Conservation (phyloP, 495 filamentous ascomycete genomes). For the Physcia stellaris region DNA sequence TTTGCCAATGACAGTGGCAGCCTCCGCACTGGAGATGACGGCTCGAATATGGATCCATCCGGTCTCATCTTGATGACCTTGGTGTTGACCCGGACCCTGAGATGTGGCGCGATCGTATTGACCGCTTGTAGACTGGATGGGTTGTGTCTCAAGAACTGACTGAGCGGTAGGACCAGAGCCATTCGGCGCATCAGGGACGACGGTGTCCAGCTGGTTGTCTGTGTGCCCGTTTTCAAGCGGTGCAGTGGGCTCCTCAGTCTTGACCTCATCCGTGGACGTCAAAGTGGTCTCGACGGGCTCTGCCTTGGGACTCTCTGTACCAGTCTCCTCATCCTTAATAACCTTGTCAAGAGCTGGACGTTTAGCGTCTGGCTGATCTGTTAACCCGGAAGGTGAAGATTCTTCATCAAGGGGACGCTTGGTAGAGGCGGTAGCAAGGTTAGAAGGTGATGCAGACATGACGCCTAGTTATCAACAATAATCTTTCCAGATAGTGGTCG, state of each 20-base stretch:
- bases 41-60: slow-evolving; percentile 94
- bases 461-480: slow-evolving; percentile 16
- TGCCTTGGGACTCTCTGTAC: slow-evolving; percentile 26
- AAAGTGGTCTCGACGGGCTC: slow-evolving; percentile 20
- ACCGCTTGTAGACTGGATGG: slow-evolving; percentile 50
- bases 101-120: slow-evolving; percentile 38
- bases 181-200: slow-evolving; percentile 60
- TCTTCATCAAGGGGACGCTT: slow-evolving; percentile 96
- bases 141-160: slow-evolving; percentile 36
- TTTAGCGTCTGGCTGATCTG: slow-evolving; percentile 93
- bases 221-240: slow-evolving; percentile 30
- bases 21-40: slow-evolving; percentile 90
- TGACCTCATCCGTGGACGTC: slow-evolving; percentile 22
- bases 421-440: slow-evolving; percentile 43
- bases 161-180: slow-evolving; percentile 25
- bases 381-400: slow-evolving; percentile 80
- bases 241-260: slow-evolving; percentile 42
- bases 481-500: slow-evolving; percentile 8
- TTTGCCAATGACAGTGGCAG: slow-evolving; percentile 95
- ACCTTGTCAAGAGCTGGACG: slow-evolving; percentile 91
- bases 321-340: slow-evolving; percentile 40
- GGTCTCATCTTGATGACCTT: slow-evolving; percentile 66
- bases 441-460: slow-evolving; percentile 48
- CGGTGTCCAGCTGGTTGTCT: slow-evolving; percentile 47
- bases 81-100: slow-evolving; percentile 33